Conservation (phyloP, 140 eudicot species). For the Anethum foeniculum region DNA sequence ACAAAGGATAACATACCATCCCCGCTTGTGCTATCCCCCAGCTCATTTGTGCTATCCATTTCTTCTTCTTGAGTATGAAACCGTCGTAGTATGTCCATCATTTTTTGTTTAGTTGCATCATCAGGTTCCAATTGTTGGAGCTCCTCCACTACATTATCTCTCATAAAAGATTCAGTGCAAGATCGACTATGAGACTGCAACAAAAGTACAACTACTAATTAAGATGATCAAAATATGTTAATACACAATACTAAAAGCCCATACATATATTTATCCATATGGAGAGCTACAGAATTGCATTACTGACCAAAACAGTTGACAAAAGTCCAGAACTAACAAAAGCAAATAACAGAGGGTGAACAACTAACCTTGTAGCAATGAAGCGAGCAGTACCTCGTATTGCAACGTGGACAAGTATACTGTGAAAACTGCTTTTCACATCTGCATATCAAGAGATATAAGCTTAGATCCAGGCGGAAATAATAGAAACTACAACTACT, state of each 20-base stretch:
- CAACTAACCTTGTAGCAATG: slow-evolving; percentile 82
- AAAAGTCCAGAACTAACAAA: neutral
- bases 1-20: slow-evolving; percentile 38
- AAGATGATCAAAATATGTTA: neutral
- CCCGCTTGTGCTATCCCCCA: slow-evolving; percentile 38
- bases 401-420: slow-evolving; percentile 94
- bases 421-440: slow-evolving; percentile 92
- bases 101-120: slow-evolving; percentile 57
- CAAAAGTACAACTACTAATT: slow-evolving; percentile 5
- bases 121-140: slow-evolving; percentile 54
- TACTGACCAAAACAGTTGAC: neutral
- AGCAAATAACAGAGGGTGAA: neutral
- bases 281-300: neutral
- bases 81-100: slow-evolving; percentile 68
- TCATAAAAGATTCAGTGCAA: slow-evolving; percentile 97
- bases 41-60: slow-evolving; percentile 44
- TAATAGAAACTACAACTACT: neutral
- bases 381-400: slow-evolving; percentile 82
- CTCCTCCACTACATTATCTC: slow-evolving; percentile 82
- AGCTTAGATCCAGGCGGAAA: neutral
- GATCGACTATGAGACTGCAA: slow-evolving; percentile 74
- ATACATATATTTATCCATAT: neutral
- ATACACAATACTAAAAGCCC: neutral
- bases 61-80: slow-evolving; percentile 70
- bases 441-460: slow-evolving; percentile 30